Evolutionary conservation across 2,329 filamentous ascomycete species (phyloP).

Genomic region (Alternaria sp.): DNA sequence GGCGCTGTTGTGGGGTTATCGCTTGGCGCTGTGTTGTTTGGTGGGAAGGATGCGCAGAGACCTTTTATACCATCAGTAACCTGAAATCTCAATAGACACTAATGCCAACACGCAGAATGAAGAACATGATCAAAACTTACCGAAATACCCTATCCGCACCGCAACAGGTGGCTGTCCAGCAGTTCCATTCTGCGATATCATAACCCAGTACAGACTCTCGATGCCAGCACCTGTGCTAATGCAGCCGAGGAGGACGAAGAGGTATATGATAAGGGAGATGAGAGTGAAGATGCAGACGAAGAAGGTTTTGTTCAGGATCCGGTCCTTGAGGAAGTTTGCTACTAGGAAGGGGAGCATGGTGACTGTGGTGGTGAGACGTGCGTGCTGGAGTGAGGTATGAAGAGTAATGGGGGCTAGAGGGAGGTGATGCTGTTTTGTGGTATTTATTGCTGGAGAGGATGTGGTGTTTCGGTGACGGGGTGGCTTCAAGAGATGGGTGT

Average conservation of each 20-base stretch:
- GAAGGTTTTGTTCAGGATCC: slow-evolving; percentile 5
- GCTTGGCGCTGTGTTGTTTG: background rate
- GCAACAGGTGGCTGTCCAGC: background rate
- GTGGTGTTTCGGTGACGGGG: background rate
- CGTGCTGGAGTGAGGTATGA: background rate
- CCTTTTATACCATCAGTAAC: too few species aligned
- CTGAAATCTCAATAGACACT: too few species aligned
- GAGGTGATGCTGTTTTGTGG: background rate
- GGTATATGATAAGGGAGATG: background rate
- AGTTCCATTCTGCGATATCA: slow-evolving; percentile 1
- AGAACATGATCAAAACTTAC: too few species aligned
- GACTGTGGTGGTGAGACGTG: background rate
- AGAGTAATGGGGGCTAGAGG: background rate
- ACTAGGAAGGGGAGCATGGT: background rate
- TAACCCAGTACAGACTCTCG: slow-evolving; percentile 6
- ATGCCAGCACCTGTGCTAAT: slow-evolving; percentile 5
- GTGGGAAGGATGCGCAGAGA: slow-evolving; percentile 5
- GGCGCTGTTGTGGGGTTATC: background rate
- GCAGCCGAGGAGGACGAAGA: slow-evolving; percentile 5
- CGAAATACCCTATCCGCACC: slow-evolving; percentile 11
- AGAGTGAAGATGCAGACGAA: slow-evolving; percentile 1
- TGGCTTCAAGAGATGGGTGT: background rate
- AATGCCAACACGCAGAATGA: too few species aligned
- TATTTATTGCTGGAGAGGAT: background rate
- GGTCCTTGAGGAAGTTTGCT: background rate